Evolutionary conservation across 2,329 filamentous ascomycete genomes (phyloP).

Genomic region (Chalaropsis thielavioides): DNA sequence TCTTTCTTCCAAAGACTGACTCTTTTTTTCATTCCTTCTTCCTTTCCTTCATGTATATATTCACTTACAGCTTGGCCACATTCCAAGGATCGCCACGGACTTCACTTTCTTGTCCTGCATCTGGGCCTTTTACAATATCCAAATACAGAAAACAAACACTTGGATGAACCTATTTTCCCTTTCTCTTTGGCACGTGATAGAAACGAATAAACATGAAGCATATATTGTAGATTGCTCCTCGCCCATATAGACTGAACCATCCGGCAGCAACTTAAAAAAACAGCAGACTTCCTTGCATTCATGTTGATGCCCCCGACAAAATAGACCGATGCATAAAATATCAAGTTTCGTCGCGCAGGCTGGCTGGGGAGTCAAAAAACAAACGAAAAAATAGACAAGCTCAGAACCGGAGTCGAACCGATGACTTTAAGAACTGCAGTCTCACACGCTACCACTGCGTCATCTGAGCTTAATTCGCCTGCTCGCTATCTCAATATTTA

Average conservation of each 20-base stretch:
- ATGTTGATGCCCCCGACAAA: too few species aligned
- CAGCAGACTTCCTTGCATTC: not conserved
- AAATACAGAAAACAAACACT: constrained; percentile 3
- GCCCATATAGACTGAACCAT: too few species aligned
- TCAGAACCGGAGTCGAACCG: too few species aligned
- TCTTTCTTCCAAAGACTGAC: not conserved
- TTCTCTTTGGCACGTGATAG: too few species aligned
- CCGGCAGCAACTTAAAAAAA: not conserved
- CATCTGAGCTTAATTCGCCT: not conserved
- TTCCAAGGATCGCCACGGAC: not conserved
- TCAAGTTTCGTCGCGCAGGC: too few species aligned
- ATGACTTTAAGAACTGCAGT: too few species aligned
- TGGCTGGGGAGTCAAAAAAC: too few species aligned
- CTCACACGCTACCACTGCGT: not conserved
- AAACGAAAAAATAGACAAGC: not conserved
- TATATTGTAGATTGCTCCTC: not conserved
- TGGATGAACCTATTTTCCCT: not conserved
- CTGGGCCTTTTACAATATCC: constrained; percentile 6
- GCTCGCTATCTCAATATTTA: not conserved
- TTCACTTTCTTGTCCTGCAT: constrained; percentile 2
- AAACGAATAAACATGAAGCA: too few species aligned
- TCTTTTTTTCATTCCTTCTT: not conserved
- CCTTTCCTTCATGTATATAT: not conserved
- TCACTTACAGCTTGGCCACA: not conserved
- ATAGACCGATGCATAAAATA: too few species aligned